phyloP scores from a whole-genome alignment of 2,329 filamentous ascomycete species.

The Penicillium polonicum region DNA sequence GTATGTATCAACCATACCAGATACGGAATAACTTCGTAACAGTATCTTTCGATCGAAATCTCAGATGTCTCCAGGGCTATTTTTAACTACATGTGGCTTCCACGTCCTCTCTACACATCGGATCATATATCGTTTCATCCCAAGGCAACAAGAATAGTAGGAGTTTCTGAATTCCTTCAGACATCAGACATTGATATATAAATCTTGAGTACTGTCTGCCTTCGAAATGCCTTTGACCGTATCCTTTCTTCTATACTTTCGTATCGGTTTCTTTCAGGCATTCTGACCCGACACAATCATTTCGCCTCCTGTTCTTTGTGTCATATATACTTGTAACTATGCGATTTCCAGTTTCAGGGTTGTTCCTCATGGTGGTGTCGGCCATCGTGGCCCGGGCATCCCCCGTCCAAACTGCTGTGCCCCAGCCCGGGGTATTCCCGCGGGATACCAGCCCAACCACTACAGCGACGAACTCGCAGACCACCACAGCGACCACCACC shows the following conservation, averaged over 20 bases:
- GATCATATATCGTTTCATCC: neutral
- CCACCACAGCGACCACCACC: constrained; percentile 1
- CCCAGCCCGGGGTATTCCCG: neutral
- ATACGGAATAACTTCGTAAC: neutral
- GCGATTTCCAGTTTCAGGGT: neutral
- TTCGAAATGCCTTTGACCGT: neutral
- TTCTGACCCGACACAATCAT: neutral
- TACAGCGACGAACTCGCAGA: neutral
- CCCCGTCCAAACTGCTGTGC: neutral
- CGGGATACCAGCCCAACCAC: neutral
- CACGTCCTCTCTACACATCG: neutral
- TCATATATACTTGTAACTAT: neutral
- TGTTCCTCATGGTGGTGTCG: neutral
- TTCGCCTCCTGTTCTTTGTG: neutral
- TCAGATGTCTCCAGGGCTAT: neutral
- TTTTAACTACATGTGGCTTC: neutral
- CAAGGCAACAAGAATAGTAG: constrained; percentile 1
- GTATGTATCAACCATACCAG: neutral
- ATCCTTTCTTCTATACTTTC: neutral
- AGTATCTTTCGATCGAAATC: too few species aligned
- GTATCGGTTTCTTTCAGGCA: neutral
- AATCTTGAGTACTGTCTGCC: neutral
- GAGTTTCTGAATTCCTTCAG: neutral
- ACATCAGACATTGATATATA: constrained; percentile 2
- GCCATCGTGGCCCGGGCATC: constrained; percentile 1